Base-by-base conservation (phyloP, 2,329 filamentous ascomycete genomes). In the Hymenoscyphus fraxineus region DNA sequence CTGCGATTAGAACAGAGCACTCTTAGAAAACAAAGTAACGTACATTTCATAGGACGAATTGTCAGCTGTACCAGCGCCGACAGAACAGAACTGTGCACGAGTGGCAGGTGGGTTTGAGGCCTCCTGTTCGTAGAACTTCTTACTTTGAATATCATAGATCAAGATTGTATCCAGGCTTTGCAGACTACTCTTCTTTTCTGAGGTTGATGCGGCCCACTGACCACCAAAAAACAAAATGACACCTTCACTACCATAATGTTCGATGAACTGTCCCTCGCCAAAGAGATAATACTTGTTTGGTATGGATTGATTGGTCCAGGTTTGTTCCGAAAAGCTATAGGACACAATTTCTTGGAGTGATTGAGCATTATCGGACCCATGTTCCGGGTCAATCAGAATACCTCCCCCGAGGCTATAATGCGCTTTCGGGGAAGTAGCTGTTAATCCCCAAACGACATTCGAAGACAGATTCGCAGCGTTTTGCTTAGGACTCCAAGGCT, bases 1-100 rank as follows among this genome's bases (percentile, higher is more conserved):
- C 16, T 44, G 16, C 40, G 3, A 44, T 44, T n/a, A 44, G 40
- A 16, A n/a, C 6, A 44, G n/a, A 6, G 15, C n/a, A 16, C 3
- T 44, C 13, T 15, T 16, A 16, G 40, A n/a, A 44, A 16, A 6
- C 13, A 6, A 15, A 31, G 9, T 15, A 6, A 27, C 51, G 27
- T 55, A 55, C 51, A 55, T 55, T 55, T 55, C 51, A 55, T 55
- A 55, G 12, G 51, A 55, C 16, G 51, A 27, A 31, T 55, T 55
- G 27, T 32, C 27, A 55, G 51, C 51, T 19, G 51, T 12, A 55
- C 51, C 22, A 55, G 27, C 27, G 12, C 51, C 19, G 12, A 32
- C 19, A 1, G 51, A 55, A 32, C 51, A 55, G 9, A 55, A 55
- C 5, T 27, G 27, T 32, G 51, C 7, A 19, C 51, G 19, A 7